Base-by-base conservation (phyloP, 768 basidiomycete genomes). In the Lactifluus volemus region DNA sequence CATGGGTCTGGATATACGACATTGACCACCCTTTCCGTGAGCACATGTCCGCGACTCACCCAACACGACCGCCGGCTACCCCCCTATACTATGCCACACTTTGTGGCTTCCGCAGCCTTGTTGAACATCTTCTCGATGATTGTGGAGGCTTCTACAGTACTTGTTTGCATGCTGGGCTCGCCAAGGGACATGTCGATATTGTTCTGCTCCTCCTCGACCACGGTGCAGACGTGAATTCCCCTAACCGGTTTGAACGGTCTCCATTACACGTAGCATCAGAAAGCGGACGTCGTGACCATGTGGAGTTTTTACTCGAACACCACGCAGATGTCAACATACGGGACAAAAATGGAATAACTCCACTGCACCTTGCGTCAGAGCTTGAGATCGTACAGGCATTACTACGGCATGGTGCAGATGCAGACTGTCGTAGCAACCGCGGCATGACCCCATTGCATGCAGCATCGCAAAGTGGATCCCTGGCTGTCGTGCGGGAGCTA, bases 1-100 rank as follows among this genome's bases (percentile, higher is more conserved):
- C 53, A 5, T 60, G 53, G 59, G 49, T 49, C 15, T 50, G 53
- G 59, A 49, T 55, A 49, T 55, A 55, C 19, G 38, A 60, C 19
- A 11, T 55, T 4, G 53, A 55, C 19, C 5, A n/a, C 14, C 41
- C 38, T 10, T 36, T 11, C 7, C 4, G 14, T 5, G 19, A n/a
- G 1, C 17, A 21, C 32, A 39, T 53, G 36, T 36, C 11, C 1
- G 10, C 6, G 1, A 5, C 3, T 3, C 12, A 8, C n/a, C 45
- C 58, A 10, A 3, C 5, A 32, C 4, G 2, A 15, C 51, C 58
- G 4, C 4, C 21, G 12, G 58, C 48, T 3, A 5, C 10, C 3
- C 47, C 59, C 5, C 25, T 60, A 25, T 60, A 55, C 11, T 60
- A 55, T 42, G 53, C 59, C 0, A 4, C 39, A 6, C 30, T 49